A percentile compares a stretch with the other conserved stretches of the same genome.
These are phyloP conservation scores for Kazachstania psychrophila DNA, from an alignment of 805 yeast genomes.

Conservation along the genomic window DNA sequence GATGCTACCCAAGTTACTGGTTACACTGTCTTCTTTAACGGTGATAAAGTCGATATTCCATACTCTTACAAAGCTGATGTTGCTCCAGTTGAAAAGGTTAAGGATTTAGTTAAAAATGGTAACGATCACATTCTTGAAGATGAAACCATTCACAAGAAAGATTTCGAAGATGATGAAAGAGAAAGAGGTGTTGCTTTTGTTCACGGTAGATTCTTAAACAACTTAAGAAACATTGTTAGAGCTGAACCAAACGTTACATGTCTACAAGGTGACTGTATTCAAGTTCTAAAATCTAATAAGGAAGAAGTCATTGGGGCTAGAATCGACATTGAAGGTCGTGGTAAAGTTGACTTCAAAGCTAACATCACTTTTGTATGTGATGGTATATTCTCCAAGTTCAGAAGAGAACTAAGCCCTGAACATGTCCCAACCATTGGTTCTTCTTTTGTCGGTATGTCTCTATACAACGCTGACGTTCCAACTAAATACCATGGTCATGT, in stretches of 20 bases:
- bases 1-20: slow-evolving; percentile 75
- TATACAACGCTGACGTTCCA: slow-evolving; percentile 70
- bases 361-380: slow-evolving; percentile 74
- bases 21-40: slow-evolving; percentile 65
- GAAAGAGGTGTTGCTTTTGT: slow-evolving; percentile 79
- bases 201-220: slow-evolving; percentile 79
- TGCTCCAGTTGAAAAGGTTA: slow-evolving; percentile 40
- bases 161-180: slow-evolving; percentile 51
- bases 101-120: slow-evolving; percentile 46
- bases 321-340: slow-evolving; percentile 40
- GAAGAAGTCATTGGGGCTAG: slow-evolving; percentile 69
- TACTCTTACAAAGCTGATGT: slow-evolving; percentile 59
- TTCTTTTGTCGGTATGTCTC: slow-evolving; percentile 76
- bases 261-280: slow-evolving; percentile 76
- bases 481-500: slow-evolving; percentile 79
- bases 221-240: slow-evolving; percentile 62
- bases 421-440: slow-evolving; percentile 65
- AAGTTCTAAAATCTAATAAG: slow-evolving; percentile 43
- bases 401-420: slow-evolving; percentile 57
- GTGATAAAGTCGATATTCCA: slow-evolving; percentile 47
- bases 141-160: slow-evolving; percentile 37
- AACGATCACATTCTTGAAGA: slow-evolving; percentile 49
- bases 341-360: slow-evolving; percentile 40
- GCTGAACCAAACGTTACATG: slow-evolving; percentile 66
- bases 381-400: slow-evolving; percentile 88